Evolutionary conservation across 305 asterid species (phyloP).

Genomic region (Fraxinus floribunda): DNA sequence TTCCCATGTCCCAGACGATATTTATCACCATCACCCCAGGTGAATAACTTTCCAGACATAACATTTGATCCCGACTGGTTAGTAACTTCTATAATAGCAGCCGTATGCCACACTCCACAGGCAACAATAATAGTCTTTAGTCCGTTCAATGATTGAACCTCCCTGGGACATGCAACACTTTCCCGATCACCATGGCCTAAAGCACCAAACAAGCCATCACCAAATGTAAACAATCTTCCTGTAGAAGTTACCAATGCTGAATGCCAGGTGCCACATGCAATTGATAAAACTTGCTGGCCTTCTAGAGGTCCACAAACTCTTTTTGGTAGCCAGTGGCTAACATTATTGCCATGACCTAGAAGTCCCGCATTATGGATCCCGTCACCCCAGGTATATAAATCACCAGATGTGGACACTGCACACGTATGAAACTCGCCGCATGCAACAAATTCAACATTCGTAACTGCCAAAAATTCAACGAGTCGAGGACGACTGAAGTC

Average conservation of each 20-base stretch:
- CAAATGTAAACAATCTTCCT: slow-evolving; percentile 76
- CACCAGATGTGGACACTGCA: slow-evolving; percentile 72
- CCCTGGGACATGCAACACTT: slow-evolving; percentile 55
- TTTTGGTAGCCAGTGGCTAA: slow-evolving; percentile 92
- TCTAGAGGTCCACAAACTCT: slow-evolving; percentile 69
- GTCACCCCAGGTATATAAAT: slow-evolving; percentile 91
- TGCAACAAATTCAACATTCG: slow-evolving; percentile 65
- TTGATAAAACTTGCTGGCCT: slow-evolving; percentile 73
- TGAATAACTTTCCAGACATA: slow-evolving; percentile 70
- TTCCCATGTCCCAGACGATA: slow-evolving; percentile 74
- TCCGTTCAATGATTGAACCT: slow-evolving; percentile 63
- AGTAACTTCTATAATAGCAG: slow-evolving; percentile 75
- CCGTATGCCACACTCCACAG: slow-evolving; percentile 92
- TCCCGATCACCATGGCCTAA: slow-evolving; percentile 81
- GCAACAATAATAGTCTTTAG: slow-evolving; percentile 60
- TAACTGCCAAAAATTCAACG: slow-evolving; percentile 62
- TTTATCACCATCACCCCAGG: slow-evolving; percentile 97
- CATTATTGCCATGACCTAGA: slow-evolving; percentile 83
- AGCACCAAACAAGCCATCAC: slow-evolving; percentile 85
- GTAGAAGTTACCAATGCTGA: slow-evolving; percentile 64
- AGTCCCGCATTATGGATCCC: slow-evolving; percentile 77
- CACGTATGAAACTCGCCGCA: slow-evolving; percentile 93
- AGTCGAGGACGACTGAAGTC: slow-evolving; percentile 70
- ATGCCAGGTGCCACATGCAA: slow-evolving; percentile 95
- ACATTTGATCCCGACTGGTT: slow-evolving; percentile 46